Percentiles rank a stretch among this genome's conserved stretches.
phyloP scores from a whole-genome alignment of 805 yeast species.

The Brettanomyces bruxellensis region DNA sequence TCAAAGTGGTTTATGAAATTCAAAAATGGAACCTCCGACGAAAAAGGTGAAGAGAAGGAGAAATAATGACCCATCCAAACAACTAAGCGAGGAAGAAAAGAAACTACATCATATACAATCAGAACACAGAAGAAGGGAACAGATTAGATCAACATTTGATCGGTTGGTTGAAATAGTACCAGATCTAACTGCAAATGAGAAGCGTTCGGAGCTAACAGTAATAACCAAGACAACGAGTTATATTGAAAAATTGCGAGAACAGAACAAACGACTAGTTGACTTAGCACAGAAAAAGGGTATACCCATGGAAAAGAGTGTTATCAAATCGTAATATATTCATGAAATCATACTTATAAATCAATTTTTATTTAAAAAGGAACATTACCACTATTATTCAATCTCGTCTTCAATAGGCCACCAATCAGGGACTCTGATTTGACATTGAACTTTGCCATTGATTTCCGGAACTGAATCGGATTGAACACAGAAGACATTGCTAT shows the following conservation, averaged over 20 bases:
- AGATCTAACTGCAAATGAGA: constrained; percentile 54
- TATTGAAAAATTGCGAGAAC: constrained; percentile 39
- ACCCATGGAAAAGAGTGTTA: constrained; percentile 29
- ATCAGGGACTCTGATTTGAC: constrained; percentile 51
- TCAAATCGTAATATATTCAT: constrained; percentile 1
- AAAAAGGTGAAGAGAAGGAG: neutral
- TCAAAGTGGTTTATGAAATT: neutral
- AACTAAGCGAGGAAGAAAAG: constrained; percentile 24
- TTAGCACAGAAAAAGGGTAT: constrained; percentile 30
- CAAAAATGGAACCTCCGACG: neutral
- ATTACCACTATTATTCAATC: constrained; percentile 2
- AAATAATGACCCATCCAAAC: constrained; percentile 6
- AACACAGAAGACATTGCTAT: constrained; percentile 8
- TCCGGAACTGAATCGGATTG: constrained; percentile 11
- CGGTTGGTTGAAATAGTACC: constrained; percentile 71
- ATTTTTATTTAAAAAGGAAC: neutral
- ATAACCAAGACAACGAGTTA: constrained; percentile 49
- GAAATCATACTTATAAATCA: constrained; percentile 8
- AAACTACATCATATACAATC: constrained; percentile 32
- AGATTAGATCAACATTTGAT: constrained; percentile 77
- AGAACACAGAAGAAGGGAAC: constrained; percentile 80
- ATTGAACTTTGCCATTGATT: constrained; percentile 25
- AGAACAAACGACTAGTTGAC: constrained; percentile 37
- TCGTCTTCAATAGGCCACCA: constrained; percentile 60
- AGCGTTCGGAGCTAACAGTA: constrained; percentile 72